Conservation (phyloP, 371 early-diverging fungal species). For the Sporodiniella umbellata region DNA sequence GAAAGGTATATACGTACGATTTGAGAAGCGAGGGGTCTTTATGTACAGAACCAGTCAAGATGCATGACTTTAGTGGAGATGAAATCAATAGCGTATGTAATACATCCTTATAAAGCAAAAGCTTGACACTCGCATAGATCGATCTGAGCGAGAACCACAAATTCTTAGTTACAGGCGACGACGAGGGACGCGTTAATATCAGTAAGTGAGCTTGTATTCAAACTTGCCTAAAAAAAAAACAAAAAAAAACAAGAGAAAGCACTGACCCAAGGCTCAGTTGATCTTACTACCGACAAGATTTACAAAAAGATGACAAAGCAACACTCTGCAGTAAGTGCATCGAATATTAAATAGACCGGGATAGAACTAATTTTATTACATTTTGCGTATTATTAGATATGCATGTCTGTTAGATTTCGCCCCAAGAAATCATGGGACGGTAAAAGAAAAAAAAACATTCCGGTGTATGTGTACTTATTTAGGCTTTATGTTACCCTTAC, state of each 20-base stretch:
- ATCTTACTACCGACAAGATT: slow-evolving; percentile 35
- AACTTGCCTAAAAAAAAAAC: background rate
- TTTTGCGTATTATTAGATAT: slow-evolving; percentile 36
- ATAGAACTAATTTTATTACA: too few species aligned
- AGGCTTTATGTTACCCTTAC: too few species aligned
- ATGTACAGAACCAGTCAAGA: slow-evolving; percentile 18
- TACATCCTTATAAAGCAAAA: too few species aligned
- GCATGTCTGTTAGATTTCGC: slow-evolving; percentile 42
- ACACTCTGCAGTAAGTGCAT: slow-evolving; percentile 37
- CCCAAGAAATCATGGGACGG: slow-evolving; percentile 48
- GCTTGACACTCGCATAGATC: too few species aligned
- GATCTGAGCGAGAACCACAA: slow-evolving; percentile 38
- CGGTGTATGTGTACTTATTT: too few species aligned
- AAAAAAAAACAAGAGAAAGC: too few species aligned
- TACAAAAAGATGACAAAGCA: slow-evolving; percentile 38
- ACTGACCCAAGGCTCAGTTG: slow-evolving; percentile 23
- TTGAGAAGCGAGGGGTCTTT: slow-evolving; percentile 29
- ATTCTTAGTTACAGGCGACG: slow-evolving; percentile 41
- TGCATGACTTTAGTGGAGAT: slow-evolving; percentile 35
- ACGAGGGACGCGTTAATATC: slow-evolving; percentile 38
- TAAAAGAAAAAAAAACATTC: slow-evolving; percentile 4
- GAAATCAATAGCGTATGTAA: slow-evolving; percentile 46
- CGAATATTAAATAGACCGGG: too few species aligned
- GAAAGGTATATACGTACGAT: slow-evolving; percentile 41
- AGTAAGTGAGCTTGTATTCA: slow-evolving; percentile 18